Evolutionary conservation across 768 basidiomycete species (phyloP).

Genomic region (Suillus brevipes): DNA sequence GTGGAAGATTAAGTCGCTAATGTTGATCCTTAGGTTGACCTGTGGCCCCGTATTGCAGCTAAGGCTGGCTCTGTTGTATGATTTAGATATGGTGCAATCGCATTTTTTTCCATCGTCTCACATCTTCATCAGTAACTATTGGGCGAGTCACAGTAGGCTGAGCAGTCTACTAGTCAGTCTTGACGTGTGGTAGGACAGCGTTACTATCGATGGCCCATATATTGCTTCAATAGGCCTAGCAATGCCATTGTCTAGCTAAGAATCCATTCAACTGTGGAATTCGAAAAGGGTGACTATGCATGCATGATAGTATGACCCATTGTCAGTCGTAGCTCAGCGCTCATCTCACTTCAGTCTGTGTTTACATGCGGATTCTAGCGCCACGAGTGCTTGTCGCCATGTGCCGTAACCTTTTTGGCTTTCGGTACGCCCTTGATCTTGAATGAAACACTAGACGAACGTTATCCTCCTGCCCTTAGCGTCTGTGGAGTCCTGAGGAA

Average conservation of each 20-base stretch:
- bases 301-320: background rate
- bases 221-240: background rate
- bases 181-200: background rate
- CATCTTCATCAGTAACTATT: background rate
- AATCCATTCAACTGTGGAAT: background rate
- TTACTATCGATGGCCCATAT: background rate
- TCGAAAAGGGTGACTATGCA: background rate
- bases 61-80: constrained; percentile 98
- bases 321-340: background rate
- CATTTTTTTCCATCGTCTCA: constrained; percentile 1
- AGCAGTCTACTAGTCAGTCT: background rate
- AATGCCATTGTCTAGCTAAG: background rate
- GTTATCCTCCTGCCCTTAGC: background rate
- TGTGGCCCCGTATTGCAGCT: constrained; percentile 99
- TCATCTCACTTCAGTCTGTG: background rate
- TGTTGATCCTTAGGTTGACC: constrained; percentile 68
- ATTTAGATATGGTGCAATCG: constrained; percentile 24
- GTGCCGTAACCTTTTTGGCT: background rate
- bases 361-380: background rate
- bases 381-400: background rate
- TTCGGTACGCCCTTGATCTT: background rate
- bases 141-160: background rate
- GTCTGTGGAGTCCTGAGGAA: background rate
- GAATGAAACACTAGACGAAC: background rate
- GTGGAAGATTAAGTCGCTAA: background rate